phyloP scores from a whole-genome alignment of 306 rosid genomes.

The Rosa rugosa region DNA sequence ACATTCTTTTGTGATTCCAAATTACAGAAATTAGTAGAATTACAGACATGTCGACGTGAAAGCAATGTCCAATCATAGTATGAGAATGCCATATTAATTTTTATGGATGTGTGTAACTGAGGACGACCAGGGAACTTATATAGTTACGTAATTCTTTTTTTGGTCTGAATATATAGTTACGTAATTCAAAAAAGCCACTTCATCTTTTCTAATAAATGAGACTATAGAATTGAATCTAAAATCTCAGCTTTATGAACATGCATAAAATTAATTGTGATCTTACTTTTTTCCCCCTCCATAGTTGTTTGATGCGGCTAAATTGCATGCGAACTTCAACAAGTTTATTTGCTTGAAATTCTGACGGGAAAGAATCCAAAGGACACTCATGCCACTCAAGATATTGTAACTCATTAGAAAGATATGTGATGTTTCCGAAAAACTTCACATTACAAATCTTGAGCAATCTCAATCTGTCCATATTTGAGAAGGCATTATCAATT shows the following conservation, averaged over 20 bases:
- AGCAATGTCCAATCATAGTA: not conserved
- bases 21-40: too few species aligned
- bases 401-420: not conserved
- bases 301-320: not conserved
- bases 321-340: not conserved
- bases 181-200: not conserved
- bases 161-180: not conserved
- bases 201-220: not conserved
- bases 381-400: not conserved
- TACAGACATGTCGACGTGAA: too few species aligned
- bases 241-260: not conserved
- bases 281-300: conserved; percentile 11
- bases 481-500: not conserved
- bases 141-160: too few species aligned
- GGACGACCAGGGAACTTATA: not conserved
- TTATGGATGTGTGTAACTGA: not conserved
- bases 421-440: not conserved
- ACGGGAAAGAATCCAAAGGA: not conserved
- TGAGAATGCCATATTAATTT: not conserved
- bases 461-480: not conserved
- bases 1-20: not conserved
- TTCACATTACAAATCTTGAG: not conserved
- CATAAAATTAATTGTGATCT: not conserved
- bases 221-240: not conserved
- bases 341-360: not conserved